Evolutionary conservation across 2,329 filamentous ascomycete genomes (phyloP).

Genomic region (Diaporthe eres): DNA sequence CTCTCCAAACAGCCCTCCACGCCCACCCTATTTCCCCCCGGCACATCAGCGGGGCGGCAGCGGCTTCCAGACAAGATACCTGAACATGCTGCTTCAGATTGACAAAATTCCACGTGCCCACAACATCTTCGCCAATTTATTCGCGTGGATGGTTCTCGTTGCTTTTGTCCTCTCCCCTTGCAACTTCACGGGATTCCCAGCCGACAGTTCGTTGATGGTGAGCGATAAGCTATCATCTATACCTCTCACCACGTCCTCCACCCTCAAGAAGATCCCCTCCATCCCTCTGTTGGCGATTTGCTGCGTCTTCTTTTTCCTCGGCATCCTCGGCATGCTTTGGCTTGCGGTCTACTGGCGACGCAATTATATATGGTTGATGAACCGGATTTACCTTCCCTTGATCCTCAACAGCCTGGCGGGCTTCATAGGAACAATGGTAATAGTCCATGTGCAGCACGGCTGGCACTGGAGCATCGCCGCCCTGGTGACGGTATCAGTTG

Average conservation of each 20-base stretch:
- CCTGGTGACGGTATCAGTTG: conserved; percentile 56
- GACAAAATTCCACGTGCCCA: conserved; percentile 60
- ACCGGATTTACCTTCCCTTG: conserved; percentile 62
- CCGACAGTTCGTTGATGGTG: conserved; percentile 16
- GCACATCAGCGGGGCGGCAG: conserved; percentile 34
- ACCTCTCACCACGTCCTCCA: conserved; percentile 24
- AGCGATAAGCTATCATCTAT: conserved; percentile 13
- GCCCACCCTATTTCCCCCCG: neutral
- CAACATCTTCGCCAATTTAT: conserved; percentile 62
- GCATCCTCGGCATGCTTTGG: conserved; percentile 56
- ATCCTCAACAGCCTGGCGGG: conserved; percentile 64
- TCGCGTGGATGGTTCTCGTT: conserved; percentile 64
- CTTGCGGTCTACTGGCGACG: conserved; percentile 59
- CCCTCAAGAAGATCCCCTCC: conserved; percentile 28
- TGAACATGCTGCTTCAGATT: conserved; percentile 62
- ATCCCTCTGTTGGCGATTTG: conserved; percentile 58
- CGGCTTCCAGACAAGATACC: conserved; percentile 52
- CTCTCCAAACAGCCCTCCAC: neutral
- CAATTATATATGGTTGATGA: conserved; percentile 69
- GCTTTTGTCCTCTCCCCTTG: conserved; percentile 68
- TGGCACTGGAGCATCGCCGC: conserved; percentile 61
- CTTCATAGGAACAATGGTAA: conserved; percentile 63
- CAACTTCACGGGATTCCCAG: conserved; percentile 59
- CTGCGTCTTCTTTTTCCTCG: conserved; percentile 58
- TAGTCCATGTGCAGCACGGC: conserved; percentile 62